Evolutionary conservation across 139 green algal genomes (phyloP).

Genomic region (Coelastrella sp.): DNA sequence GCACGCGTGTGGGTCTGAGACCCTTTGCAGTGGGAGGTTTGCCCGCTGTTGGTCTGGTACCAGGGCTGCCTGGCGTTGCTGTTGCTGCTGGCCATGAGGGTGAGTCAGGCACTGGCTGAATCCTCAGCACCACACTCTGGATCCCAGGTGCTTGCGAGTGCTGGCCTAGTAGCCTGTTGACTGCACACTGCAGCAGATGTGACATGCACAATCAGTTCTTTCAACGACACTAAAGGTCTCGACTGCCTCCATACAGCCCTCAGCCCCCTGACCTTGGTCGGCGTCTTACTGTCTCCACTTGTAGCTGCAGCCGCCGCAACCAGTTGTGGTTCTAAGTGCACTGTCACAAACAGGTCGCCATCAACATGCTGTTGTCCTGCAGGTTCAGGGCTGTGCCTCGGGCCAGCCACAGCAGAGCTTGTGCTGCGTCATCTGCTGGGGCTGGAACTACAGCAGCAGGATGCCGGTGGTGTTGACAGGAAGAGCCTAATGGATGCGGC

Average conservation of each 20-base stretch:
- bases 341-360: not conserved
- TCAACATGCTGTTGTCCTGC: not conserved
- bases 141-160: no score
- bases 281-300: no score
- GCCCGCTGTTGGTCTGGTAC: slow-evolving; percentile 73
- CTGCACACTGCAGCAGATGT: not conserved
- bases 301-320: no score
- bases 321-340: no score
- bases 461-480: no score
- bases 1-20: slow-evolving; percentile 68
- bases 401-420: slow-evolving; percentile 76
- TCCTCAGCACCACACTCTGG: no score
- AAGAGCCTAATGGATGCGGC: not conserved
- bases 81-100: slow-evolving; percentile 85
- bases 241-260: no score
- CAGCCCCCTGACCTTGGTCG: not conserved
- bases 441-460: not conserved
- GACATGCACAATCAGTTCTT: no score
- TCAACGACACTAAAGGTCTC: no score
- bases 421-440: slow-evolving; percentile 46
- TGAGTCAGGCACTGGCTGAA: not conserved
- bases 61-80: slow-evolving; percentile 61
- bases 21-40: slow-evolving; percentile 68
- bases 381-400: slow-evolving; percentile 79
- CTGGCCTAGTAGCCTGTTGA: no score